phyloP scores from a whole-genome alignment of 495 filamentous ascomycete genomes.

The Polyplosphaeria fusca region DNA sequence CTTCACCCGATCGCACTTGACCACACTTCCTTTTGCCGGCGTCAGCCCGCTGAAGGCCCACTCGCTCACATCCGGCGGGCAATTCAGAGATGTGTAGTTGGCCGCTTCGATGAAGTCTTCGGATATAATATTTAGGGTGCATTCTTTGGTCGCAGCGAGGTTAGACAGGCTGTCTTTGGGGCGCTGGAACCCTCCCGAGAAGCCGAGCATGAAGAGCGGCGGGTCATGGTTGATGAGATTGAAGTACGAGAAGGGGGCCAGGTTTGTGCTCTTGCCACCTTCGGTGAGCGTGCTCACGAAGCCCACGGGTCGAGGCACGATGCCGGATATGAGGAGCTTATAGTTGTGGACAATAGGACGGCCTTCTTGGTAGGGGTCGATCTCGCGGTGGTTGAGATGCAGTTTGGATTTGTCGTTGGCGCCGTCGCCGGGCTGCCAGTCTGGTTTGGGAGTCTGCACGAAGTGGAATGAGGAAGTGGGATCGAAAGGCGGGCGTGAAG shows the following conservation, averaged over 20 bases:
- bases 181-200: constrained; percentile 47
- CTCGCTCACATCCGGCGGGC: constrained; percentile 74
- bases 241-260: constrained; percentile 86
- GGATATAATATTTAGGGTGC: constrained; percentile 72
- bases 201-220: constrained; percentile 81
- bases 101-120: constrained; percentile 87
- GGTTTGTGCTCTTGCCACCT: constrained; percentile 62
- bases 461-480: constrained; percentile 48
- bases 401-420: constrained; percentile 58
- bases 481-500: constrained; percentile 65
- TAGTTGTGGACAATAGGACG: constrained; percentile 74
- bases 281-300: constrained; percentile 59
- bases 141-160: constrained; percentile 65
- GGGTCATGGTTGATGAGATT: constrained; percentile 84
- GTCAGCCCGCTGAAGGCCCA: constrained; percentile 78
- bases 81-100: constrained; percentile 72
- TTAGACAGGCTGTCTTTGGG: constrained; percentile 78
- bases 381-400: constrained; percentile 57
- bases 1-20: constrained; percentile 68
- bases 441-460: constrained; percentile 69
- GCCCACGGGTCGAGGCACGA: constrained; percentile 77
- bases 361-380: constrained; percentile 75
- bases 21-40: constrained; percentile 61
- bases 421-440: constrained; percentile 77
- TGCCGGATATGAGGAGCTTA: constrained; percentile 83